Evolutionary conservation across 2,329 filamentous ascomycete genomes (phyloP).

Genomic region (Penicillium corylophilum): DNA sequence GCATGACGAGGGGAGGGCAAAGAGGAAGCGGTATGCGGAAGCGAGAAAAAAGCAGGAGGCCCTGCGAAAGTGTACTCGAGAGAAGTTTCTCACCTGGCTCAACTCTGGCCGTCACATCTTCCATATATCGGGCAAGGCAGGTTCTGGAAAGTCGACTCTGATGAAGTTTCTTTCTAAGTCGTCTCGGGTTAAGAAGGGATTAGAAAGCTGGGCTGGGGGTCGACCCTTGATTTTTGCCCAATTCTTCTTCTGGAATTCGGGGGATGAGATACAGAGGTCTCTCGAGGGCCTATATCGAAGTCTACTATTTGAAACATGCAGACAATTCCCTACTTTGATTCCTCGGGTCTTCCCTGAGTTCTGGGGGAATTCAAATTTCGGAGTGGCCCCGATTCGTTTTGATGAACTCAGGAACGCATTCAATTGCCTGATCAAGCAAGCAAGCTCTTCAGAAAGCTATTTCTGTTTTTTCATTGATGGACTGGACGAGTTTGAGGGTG

Average conservation of each 20-base stretch:
- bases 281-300: slow-evolving; percentile 42
- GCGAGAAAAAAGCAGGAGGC: background rate
- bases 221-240: slow-evolving; percentile 31
- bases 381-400: background rate
- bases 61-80: slow-evolving; percentile 6
- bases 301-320: slow-evolving; percentile 38
- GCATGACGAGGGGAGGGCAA: no score
- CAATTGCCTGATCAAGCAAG: background rate
- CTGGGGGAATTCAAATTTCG: no score
- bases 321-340: slow-evolving; percentile 32
- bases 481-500: slow-evolving; percentile 21
- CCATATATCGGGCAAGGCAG: slow-evolving; percentile 48
- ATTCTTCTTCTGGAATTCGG: slow-evolving; percentile 47
- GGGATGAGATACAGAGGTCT: slow-evolving; percentile 41
- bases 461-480: slow-evolving; percentile 23
- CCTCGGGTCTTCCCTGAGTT: slow-evolving; percentile 11
- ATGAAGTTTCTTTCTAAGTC: slow-evolving; percentile 45
- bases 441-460: background rate
- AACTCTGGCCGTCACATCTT: slow-evolving; percentile 21
- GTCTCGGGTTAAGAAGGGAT: slow-evolving; percentile 21
- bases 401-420: slow-evolving; percentile 10
- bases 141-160: slow-evolving; percentile 51
- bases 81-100: slow-evolving; percentile 29
- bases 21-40: no score
- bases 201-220: slow-evolving; percentile 37